phyloP scores from a whole-genome alignment of 2,329 filamentous ascomycete genomes.

The Ophiostoma himal-ulmi region DNA sequence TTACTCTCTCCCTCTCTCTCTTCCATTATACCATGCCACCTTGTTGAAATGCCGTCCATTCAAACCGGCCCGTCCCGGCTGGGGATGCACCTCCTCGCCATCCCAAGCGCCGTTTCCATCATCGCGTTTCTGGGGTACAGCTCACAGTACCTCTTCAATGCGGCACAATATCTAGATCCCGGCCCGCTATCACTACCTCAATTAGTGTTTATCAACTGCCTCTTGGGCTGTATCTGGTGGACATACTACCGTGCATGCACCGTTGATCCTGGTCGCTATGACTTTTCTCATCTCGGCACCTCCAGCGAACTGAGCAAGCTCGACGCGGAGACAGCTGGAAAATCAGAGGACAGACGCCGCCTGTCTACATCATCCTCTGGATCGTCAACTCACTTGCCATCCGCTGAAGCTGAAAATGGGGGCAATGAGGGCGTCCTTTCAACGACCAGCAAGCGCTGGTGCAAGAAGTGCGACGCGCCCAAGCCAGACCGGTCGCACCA shows the following conservation, averaged over 20 bases:
- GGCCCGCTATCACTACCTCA: slow-evolving; percentile 55
- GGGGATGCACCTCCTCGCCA: slow-evolving; percentile 53
- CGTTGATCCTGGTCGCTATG: slow-evolving; percentile 52
- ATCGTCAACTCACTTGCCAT: slow-evolving; percentile 16
- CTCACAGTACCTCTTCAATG: slow-evolving; percentile 64
- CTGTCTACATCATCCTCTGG: slow-evolving; percentile 13
- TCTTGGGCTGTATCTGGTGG: slow-evolving; percentile 59
- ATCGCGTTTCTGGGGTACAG: slow-evolving; percentile 66
- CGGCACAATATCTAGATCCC: slow-evolving; percentile 52
- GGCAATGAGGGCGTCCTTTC: background rate
- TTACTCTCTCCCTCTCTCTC: background rate
- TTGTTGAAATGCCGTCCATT: slow-evolving; percentile 24
- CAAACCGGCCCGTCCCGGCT: slow-evolving; percentile 36
- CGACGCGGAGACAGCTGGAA: background rate
- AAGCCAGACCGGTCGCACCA: slow-evolving; percentile 78
- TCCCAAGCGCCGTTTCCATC: slow-evolving; percentile 61
- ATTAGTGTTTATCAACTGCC: slow-evolving; percentile 57
- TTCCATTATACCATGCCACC: background rate
- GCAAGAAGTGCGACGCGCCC: slow-evolving; percentile 65
- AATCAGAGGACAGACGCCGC: background rate
- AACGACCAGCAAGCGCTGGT: slow-evolving; percentile 50
- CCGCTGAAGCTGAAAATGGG: background rate
- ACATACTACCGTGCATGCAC: slow-evolving; percentile 60
- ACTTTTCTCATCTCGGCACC: slow-evolving; percentile 32
- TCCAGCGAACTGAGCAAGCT: background rate